Evolutionary conservation across 768 basidiomycete species (phyloP), one percentile per base, ranked within the genome.

Genomic region (Lyophyllum decastes): DNA sequence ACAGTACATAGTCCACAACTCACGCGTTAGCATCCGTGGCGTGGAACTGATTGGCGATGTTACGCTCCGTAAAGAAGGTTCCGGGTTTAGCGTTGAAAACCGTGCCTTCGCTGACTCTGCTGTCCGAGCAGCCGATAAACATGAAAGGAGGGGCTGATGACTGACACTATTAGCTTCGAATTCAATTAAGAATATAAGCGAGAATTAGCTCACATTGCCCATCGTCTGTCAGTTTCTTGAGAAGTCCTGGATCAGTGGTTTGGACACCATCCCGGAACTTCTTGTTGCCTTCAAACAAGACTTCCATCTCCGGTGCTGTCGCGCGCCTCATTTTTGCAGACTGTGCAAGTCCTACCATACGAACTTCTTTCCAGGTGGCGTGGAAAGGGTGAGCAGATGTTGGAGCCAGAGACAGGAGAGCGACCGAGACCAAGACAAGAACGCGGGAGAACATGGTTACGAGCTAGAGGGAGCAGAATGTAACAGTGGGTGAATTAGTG

Each of bases 141-240:
- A 65, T 58, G 55, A 69, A 69, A 12, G 62, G 64, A 2, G 68
- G 67, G 6, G 44, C 58, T 62, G 34, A 22, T 4, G 14, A 2
- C 2, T 21, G 34, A 7, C 6, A 30, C 16, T 19, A n/a, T 54
- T n/a, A 54, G 51, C n/a, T 16, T 24, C 9, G 16, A 26, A 43
- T 6, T 7, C 34, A 40, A 17, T n/a, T n/a, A 10, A 2, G 7
- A 9, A 25, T 2, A 2, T 17, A 1, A 24, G 17, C 21, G 35
- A 49, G 19, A 14, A 60, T 55, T 17, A 59, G 74, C 73, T 58
- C 69, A 75, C 74, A n/a, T 73, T 74, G 0, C 71, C 69, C 48
- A 68, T 70, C 19, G 70, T 63, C 34, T 74, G 53, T 27, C 25
- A 41, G n/a, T 41, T 41, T 41, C 40, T 41, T 41, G 11, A 41